Conservation (phyloP, 2,329 filamentous ascomycete species). For the Rhexocercosporidium sp. region DNA sequence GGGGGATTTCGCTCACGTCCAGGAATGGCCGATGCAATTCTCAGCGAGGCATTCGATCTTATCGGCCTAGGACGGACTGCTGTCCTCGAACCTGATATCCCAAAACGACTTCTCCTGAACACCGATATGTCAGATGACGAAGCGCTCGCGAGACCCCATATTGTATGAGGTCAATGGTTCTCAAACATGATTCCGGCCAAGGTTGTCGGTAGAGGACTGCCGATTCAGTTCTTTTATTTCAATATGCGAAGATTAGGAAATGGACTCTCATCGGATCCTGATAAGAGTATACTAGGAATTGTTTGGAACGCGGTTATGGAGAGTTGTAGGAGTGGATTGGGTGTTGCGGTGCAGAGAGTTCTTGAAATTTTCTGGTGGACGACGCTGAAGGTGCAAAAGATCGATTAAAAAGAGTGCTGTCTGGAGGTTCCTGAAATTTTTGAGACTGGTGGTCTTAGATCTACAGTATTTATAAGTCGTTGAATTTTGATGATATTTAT, state of each 20-base stretch:
- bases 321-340: not conserved
- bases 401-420: not conserved
- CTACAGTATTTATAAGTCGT: not conserved
- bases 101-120: conserved; percentile 27
- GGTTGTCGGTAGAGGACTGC: conserved; percentile 41
- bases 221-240: conserved; percentile 44
- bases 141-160: conserved; percentile 38
- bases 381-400: conserved; percentile 2
- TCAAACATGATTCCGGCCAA: conserved; percentile 41
- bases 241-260: conserved; percentile 43
- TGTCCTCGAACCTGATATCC: conserved; percentile 24
- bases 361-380: not conserved
- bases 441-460: not conserved
- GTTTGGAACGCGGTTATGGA: conserved; percentile 12
- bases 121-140: conserved; percentile 29
- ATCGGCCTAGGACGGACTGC: conserved; percentile 22
- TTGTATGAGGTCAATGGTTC: conserved; percentile 42
- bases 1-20: conserved; percentile 21
- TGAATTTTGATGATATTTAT: not conserved
- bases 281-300: conserved; percentile 38
- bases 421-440: not conserved
- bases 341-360: not conserved
- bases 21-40: conserved; percentile 22
- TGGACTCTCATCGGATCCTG: conserved; percentile 39
- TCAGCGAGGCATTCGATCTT: conserved; percentile 21